Base-by-base conservation (phyloP, 495 filamentous ascomycete species). In the Melanomma pulvis-pyrius region DNA sequence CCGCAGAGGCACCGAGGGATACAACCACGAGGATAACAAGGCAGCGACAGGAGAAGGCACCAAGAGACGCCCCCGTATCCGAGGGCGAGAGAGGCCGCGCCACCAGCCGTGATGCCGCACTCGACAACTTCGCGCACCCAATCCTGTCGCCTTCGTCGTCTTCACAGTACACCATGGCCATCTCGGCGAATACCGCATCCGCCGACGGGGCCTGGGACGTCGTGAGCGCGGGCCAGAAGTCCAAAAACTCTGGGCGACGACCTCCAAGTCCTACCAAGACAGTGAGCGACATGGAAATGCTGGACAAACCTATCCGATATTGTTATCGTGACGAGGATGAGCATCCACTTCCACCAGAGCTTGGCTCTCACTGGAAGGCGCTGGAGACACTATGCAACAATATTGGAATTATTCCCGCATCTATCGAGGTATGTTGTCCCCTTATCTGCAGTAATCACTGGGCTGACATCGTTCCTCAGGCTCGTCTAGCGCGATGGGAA, bases 151-250 rank as follows among this genome's bases (percentile, higher is more conserved):
- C 53, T 34, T 57, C 53, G 24, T 57, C 53, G 30, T 34, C 30
- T 19, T 57, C 53, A 7, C 53, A 36, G 30, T 57, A 57, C 53
- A 41, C 53, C 53, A 22, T 57, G 30, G 53, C 17, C 4, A 34
- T 57, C 26, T 57, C 53, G 34, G 53, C 53, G n/a, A 57, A 9
- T 57, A 57, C 53, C 34, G 53, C 53, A 41, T 57, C 53, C 32
- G 32, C 24, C 25, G 53, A 57, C 28, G 29, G 34, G n/a, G 11
- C 53, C 28, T 41, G 53, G 53, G 53, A 57, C 28, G 53, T 57
- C 28, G 50, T 25, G 50, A 54, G 50, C 50, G 50, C 50, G 50
- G 50, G 50, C 21, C 50, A 54, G 25, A 54, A 54, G 25, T 54
- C 50, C 7, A 54, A 54, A 54, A 54, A 17, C 50, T 54, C 50